Percentiles rank a stretch among this genome's conserved stretches.
These are phyloP conservation scores for Pseudophaeomoniella oleicola DNA, from an alignment of 2,329 filamentous ascomycete species.

Conservation along the genomic window DNA sequence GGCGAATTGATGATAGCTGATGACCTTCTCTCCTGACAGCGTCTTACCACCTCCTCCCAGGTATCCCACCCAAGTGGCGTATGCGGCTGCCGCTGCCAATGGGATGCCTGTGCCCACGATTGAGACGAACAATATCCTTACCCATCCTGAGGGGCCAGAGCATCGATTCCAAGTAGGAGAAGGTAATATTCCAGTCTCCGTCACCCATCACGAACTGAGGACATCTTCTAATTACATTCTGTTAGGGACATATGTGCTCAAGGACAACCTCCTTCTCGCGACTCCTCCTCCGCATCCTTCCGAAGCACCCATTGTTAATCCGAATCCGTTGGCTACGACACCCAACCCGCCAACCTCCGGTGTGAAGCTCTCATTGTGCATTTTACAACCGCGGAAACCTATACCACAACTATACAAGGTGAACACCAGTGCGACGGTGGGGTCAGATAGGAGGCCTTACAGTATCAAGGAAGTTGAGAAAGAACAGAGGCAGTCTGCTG, in stretches of 20 bases:
- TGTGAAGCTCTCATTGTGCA: constrained; percentile 68
- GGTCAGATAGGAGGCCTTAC: constrained; percentile 27
- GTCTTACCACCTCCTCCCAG: constrained; percentile 74
- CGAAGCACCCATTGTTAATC: constrained; percentile 72
- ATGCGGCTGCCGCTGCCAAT: constrained; percentile 56
- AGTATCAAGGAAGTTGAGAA: constrained; percentile 48
- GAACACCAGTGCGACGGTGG: constrained; percentile 28
- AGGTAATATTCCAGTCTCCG: constrained; percentile 38
- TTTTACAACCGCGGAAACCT: constrained; percentile 47
- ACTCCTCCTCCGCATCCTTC: constrained; percentile 92
- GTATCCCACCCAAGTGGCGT: constrained; percentile 61
- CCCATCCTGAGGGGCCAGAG: constrained; percentile 65
- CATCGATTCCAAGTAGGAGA: constrained; percentile 88
- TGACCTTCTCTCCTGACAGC: constrained; percentile 29
- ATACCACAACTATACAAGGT: constrained; percentile 33
- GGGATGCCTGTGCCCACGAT: constrained; percentile 60
- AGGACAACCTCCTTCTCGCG: constrained; percentile 82
- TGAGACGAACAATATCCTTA: constrained; percentile 85
- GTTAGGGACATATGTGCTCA: constrained; percentile 72
- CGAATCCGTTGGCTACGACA: constrained; percentile 78
- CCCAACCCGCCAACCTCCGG: constrained; percentile 72
- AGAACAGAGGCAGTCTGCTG: constrained; percentile 46
- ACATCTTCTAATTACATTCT: background rate
- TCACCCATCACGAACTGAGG: background rate
- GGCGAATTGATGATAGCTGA: constrained; percentile 2